These are phyloP conservation scores for Goffeauzyma gilvescens DNA, from an alignment of 768 basidiomycete genomes.

Conservation along the genomic window DNA sequence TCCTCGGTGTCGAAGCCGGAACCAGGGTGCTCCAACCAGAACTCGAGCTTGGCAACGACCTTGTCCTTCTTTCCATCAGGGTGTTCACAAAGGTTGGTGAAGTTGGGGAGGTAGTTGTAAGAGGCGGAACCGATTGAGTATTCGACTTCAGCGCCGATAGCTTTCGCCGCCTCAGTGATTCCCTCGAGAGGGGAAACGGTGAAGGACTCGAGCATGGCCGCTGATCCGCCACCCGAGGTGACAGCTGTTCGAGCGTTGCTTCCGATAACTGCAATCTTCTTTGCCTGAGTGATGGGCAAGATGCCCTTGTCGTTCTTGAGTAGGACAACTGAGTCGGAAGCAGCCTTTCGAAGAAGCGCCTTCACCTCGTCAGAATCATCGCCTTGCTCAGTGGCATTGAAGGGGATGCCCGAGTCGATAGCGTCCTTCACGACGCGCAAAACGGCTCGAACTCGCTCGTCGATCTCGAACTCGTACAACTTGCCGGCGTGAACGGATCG, in stretches of 20 bases:
- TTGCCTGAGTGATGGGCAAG: constrained; percentile 40
- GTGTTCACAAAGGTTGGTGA: constrained; percentile 44
- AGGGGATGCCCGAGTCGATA: constrained; percentile 41
- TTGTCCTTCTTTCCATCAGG: constrained; percentile 34
- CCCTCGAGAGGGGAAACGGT: constrained; percentile 48
- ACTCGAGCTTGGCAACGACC: constrained; percentile 8
- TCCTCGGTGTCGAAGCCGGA: constrained; percentile 3
- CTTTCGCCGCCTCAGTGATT: constrained; percentile 38
- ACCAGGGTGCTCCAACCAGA: constrained; percentile 8
- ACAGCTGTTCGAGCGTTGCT: constrained; percentile 30
- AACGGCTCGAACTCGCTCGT: constrained; percentile 28
- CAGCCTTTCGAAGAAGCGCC: constrained; percentile 47
- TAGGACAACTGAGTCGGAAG: constrained; percentile 51
- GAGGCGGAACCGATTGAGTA: constrained; percentile 39
- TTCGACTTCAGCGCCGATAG: constrained; percentile 37
- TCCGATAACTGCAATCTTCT: constrained; percentile 55
- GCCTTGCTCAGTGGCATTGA: constrained; percentile 37
- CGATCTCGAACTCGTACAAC: constrained; percentile 13
- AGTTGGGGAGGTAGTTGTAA: constrained; percentile 41
- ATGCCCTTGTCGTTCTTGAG: constrained; percentile 47
- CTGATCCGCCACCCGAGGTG: constrained; percentile 49
- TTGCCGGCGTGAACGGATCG: constrained; percentile 35
- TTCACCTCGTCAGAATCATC: constrained; percentile 17
- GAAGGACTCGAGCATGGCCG: constrained; percentile 51
- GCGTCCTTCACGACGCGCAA: constrained; percentile 39